These are phyloP conservation scores for Karstenula rhodostoma DNA, from an alignment of 2,329 filamentous ascomycete genomes.

Conservation along the genomic window DNA sequence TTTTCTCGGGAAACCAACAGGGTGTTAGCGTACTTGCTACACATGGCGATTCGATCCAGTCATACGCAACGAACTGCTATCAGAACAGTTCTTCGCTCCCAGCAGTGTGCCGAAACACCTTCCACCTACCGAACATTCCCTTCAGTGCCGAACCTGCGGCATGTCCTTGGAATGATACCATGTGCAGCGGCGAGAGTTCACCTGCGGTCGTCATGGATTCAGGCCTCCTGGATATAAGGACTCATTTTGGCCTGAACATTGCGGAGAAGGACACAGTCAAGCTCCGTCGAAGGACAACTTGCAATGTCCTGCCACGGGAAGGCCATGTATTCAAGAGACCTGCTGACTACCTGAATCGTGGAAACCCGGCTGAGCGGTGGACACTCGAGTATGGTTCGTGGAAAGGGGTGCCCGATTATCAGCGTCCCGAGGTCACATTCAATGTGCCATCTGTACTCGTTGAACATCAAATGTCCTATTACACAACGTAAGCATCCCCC, in stretches of 20 bases:
- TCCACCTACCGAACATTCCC: conserved; percentile 13
- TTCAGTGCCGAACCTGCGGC: background rate
- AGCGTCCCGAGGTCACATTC: conserved; percentile 11
- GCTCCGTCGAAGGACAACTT: conserved; percentile 20
- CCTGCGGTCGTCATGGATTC: conserved; percentile 24
- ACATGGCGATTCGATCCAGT: conserved; percentile 5
- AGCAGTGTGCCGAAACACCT: conserved; percentile 13
- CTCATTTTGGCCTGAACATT: conserved; percentile 20
- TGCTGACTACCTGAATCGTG: background rate
- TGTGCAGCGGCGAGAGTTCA: conserved; percentile 15
- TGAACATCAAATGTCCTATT: conserved; percentile 5
- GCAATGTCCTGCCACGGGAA: conserved; percentile 12
- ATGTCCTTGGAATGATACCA: conserved; percentile 15
- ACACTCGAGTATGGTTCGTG: conserved; percentile 3
- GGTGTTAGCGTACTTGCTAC: background rate
- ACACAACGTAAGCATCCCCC: background rate
- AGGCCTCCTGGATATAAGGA: conserved; percentile 21
- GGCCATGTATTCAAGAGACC: conserved; percentile 5
- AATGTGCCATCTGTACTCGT: background rate
- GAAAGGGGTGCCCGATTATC: conserved; percentile 4
- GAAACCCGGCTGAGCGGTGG: background rate
- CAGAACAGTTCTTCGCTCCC: conserved; percentile 6
- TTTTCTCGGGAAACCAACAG: background rate
- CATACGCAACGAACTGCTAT: conserved; percentile 19
- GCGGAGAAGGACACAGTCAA: conserved; percentile 13